A percentile compares a stretch with the other conserved stretches of the same genome.
These are phyloP conservation scores for Verticillium longisporum DNA, from an alignment of 2,329 filamentous ascomycete species.

Conservation along the genomic window DNA sequence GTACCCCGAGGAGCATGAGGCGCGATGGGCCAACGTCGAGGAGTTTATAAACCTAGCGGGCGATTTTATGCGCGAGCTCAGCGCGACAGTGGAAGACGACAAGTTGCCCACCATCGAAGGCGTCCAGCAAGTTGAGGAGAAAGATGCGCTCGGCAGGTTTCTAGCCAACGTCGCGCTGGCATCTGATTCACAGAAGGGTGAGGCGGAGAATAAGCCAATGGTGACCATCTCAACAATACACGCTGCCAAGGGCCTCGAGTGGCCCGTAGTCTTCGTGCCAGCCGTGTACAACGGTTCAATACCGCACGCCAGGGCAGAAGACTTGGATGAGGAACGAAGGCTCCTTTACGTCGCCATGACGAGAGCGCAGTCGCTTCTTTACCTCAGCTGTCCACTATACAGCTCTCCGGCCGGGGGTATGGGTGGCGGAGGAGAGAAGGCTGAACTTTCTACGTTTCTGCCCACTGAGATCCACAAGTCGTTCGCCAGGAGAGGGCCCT, in stretches of 20 bases:
- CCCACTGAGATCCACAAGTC: slow-evolving; percentile 28
- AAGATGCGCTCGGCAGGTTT: slow-evolving; percentile 63
- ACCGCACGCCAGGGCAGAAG: slow-evolving; percentile 79
- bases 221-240: slow-evolving; percentile 96
- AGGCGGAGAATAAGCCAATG: slow-evolving; percentile 50
- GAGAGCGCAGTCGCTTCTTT: slow-evolving; percentile 76
- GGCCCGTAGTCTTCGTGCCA: slow-evolving; percentile 92
- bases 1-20: slow-evolving; percentile 68
- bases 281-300: slow-evolving; percentile 86
- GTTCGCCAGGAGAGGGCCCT: slow-evolving; percentile 60
- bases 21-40: slow-evolving; percentile 81
- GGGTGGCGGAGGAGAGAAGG: slow-evolving; percentile 44
- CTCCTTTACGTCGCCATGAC: slow-evolving; percentile 97
- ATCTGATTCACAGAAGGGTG: slow-evolving; percentile 64
- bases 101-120: slow-evolving; percentile 62
- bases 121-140: slow-evolving; percentile 60
- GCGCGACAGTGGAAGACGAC: slow-evolving; percentile 38
- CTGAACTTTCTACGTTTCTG: slow-evolving; percentile 64
- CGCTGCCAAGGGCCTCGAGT: slow-evolving; percentile 91
- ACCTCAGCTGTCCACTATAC: slow-evolving; percentile 72
- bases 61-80: slow-evolving; percentile 53
- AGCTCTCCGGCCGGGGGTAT: slow-evolving; percentile 46
- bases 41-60: slow-evolving; percentile 76
- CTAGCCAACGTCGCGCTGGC: slow-evolving; percentile 87
- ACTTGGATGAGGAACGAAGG: slow-evolving; percentile 79